Evolutionary conservation across 2,329 filamentous ascomycete species (phyloP).

Genomic region (Alternaria dauci): DNA sequence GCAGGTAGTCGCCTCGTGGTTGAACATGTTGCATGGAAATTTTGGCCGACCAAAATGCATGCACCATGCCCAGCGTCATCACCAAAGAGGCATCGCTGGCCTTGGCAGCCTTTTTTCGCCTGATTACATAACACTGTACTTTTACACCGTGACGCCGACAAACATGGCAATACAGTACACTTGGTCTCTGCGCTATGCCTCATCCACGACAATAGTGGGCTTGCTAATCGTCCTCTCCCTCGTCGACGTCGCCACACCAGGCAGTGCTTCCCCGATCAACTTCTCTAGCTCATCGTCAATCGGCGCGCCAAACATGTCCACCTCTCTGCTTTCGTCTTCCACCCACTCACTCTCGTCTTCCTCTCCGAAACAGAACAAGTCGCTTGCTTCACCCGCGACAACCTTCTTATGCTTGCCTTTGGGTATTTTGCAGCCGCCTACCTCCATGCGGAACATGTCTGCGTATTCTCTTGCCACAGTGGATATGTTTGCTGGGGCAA

Average conservation of each 20-base stretch:
- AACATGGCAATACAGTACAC: no score
- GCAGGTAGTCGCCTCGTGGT: neutral
- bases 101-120: neutral
- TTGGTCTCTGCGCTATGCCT: neutral
- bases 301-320: constrained; percentile 16
- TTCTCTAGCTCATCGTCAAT: constrained; percentile 10
- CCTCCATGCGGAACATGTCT: constrained; percentile 65
- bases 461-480: constrained; percentile 63
- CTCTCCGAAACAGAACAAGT: constrained; percentile 71
- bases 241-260: neutral
- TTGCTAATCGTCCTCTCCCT: neutral
- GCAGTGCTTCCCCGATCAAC: neutral
- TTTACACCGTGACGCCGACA: neutral
- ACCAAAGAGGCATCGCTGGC: constrained; percentile 8
- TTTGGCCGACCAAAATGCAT: constrained; percentile 3
- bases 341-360: constrained; percentile 45
- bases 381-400: constrained; percentile 57
- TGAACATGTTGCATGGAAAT: constrained; percentile 14
- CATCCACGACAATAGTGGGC: neutral
- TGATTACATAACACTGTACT: neutral
- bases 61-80: constrained; percentile 7
- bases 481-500: constrained; percentile 54
- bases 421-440: constrained; percentile 70
- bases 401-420: constrained; percentile 45
- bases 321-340: constrained; percentile 24